phyloP scores from a whole-genome alignment of 1,139 yeast species.

The Citeromyces hawaiiensis region DNA sequence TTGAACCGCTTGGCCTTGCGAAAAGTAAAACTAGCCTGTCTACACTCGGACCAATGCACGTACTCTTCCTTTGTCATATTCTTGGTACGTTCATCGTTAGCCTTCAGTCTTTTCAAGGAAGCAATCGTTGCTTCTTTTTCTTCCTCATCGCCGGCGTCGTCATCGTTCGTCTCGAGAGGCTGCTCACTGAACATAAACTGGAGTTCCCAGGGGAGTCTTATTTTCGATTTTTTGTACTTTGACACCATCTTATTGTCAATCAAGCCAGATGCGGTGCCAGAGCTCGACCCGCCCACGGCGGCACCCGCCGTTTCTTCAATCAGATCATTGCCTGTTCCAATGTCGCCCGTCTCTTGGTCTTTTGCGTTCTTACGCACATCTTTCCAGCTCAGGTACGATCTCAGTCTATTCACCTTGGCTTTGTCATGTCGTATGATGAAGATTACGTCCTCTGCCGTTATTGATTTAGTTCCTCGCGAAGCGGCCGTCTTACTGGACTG shows the following conservation, averaged over 20 bases:
- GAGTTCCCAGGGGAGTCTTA: conserved; percentile 89
- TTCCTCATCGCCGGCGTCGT: conserved; percentile 69
- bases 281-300: conserved; percentile 16
- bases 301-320: conserved; percentile 26
- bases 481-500: conserved; percentile 76
- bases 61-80: conserved; percentile 95
- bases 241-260: conserved; percentile 48
- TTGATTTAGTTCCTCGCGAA: conserved; percentile 69
- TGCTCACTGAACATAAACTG: conserved; percentile 90
- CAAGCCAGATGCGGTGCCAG: conserved; percentile 19
- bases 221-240: conserved; percentile 64
- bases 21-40: conserved; percentile 94
- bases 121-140: conserved; percentile 85
- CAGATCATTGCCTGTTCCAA: conserved; percentile 43
- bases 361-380: conserved; percentile 95
- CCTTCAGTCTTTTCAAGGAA: conserved; percentile 73
- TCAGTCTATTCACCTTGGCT: conserved; percentile 82
- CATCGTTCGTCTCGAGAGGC: conserved; percentile 68
- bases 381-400: conserved; percentile 93
- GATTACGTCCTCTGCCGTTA: conserved; percentile 87
- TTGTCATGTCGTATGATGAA: conserved; percentile 86
- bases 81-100: conserved; percentile 88
- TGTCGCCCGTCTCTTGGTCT: conserved; percentile 83
- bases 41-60: conserved; percentile 97
- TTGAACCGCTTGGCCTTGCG: conserved; percentile 84